Percentiles rank a stretch among this genome's conserved stretches.
Evolutionary conservation across 768 basidiomycete genomes (phyloP).

Genomic region (Pisolithus tinctorius): DNA sequence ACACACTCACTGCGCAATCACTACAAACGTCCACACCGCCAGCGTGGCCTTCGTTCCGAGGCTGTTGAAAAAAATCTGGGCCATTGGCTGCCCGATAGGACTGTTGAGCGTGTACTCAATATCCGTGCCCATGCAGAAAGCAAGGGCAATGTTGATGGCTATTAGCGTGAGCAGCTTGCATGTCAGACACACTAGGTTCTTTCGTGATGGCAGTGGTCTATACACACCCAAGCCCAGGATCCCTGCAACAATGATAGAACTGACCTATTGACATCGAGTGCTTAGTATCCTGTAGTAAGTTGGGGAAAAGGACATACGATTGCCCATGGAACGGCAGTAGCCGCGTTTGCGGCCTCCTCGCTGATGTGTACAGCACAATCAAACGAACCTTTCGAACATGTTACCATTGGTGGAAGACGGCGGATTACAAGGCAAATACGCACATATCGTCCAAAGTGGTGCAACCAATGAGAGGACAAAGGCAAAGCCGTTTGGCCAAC

Average conservation of each 20-base stretch:
- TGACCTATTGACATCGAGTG: constrained; percentile 11
- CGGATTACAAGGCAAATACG: constrained; percentile 3
- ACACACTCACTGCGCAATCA: constrained; percentile 38
- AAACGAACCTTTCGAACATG: constrained; percentile 28
- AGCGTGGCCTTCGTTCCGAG: constrained; percentile 39
- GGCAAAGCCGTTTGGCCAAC: constrained; percentile 44
- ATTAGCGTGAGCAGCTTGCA: no score
- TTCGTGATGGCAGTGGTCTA: no score
- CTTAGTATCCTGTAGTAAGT: neutral
- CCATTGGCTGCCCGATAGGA: constrained; percentile 40
- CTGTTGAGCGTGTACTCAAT: constrained; percentile 33
- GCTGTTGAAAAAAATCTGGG: constrained; percentile 35
- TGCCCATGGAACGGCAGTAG: constrained; percentile 50
- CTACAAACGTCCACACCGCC: constrained; percentile 49
- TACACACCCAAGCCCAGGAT: constrained; percentile 41
- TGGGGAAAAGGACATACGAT: constrained; percentile 30
- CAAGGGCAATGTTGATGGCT: constrained; percentile 47
- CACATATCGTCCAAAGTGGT: constrained; percentile 43
- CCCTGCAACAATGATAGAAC: constrained; percentile 37
- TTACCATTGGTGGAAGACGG: neutral
- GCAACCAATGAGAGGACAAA: constrained; percentile 46
- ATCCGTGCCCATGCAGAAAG: constrained; percentile 55
- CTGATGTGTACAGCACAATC: constrained; percentile 50
- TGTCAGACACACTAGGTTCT: no score
- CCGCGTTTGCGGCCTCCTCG: constrained; percentile 52